phyloP scores from a whole-genome alignment of 1,284 basidiomycete genomes.

The Microbotryomycetes sp. region DNA sequence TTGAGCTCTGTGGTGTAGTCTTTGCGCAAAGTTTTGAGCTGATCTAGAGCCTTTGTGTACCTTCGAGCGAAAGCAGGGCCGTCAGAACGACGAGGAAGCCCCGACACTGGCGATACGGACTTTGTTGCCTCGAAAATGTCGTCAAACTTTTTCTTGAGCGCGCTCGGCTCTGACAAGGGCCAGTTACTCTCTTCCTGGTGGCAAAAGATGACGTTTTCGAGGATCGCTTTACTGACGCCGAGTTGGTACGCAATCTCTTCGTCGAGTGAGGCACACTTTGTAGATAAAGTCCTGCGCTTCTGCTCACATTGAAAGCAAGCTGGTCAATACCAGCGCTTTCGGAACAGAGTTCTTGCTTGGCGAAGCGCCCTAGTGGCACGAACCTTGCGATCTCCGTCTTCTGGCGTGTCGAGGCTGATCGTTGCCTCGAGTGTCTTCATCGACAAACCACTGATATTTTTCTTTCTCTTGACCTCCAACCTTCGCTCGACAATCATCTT shows the following conservation, averaged over 20 bases:
- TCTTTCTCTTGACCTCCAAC: constrained; percentile 87
- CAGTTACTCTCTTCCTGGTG: constrained; percentile 99
- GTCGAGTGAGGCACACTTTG: constrained; percentile 95
- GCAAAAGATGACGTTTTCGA: constrained; percentile 99
- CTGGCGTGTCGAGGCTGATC: constrained; percentile 61
- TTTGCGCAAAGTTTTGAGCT: constrained; percentile 82
- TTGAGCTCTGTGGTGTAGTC: constrained; percentile 86
- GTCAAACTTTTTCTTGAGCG: constrained; percentile 78
- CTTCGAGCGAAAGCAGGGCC: constrained; percentile 42
- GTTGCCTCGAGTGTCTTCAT: constrained; percentile 98
- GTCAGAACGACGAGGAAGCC: background rate
- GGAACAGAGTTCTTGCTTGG: too few species aligned
- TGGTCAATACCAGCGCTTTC: background rate
- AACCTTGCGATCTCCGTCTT: constrained; percentile 69
- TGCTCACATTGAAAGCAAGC: constrained; percentile 38
- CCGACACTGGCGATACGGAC: constrained; percentile 44
- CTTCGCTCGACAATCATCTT: constrained; percentile 91
- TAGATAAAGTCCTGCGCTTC: constrained; percentile 75
- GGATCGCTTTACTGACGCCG: constrained; percentile 93
- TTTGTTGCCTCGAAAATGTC: constrained; percentile 98
- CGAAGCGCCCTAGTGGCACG: too few species aligned
- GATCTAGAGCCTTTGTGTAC: constrained; percentile 93
- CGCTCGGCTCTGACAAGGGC: constrained; percentile 86
- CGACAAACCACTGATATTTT: constrained; percentile 59
- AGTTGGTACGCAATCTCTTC: constrained; percentile 82